phyloP scores from a whole-genome alignment of 1,139 yeast species.

The Suhomyces anneliseae region DNA sequence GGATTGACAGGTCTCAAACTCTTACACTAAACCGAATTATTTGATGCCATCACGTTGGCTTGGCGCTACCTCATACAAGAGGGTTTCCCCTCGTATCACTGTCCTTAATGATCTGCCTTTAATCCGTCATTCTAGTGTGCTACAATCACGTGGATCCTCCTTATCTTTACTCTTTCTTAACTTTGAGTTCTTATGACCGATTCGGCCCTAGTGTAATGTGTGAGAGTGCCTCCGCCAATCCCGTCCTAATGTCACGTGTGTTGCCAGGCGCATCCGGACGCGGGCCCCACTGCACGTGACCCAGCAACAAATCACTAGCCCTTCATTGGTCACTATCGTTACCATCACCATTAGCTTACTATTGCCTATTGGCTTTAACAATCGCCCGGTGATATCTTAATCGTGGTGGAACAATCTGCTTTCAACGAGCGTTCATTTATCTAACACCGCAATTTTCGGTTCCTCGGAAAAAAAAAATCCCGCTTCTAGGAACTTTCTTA shows the following conservation, averaged over 20 bases:
- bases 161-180: no score
- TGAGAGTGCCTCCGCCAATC: background rate
- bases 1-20: no score
- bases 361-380: background rate
- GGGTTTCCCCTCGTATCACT: no score
- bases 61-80: no score
- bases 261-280: background rate
- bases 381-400: background rate
- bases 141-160: no score
- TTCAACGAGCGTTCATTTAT: background rate
- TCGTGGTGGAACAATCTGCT: background rate
- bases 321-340: slow-evolving; percentile 1
- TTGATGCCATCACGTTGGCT: no score
- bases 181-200: background rate
- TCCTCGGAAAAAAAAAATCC: background rate
- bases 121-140: no score
- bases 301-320: slow-evolving; percentile 3
- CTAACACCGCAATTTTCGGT: background rate
- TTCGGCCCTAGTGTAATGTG: no score
- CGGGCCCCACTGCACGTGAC: background rate
- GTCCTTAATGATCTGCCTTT: no score
- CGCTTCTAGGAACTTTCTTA: background rate
- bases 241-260: background rate
- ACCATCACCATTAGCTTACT: background rate
- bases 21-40: no score